Percentiles rank a stretch among this genome's conserved stretches.
Conservation (phyloP, 805 yeast genomes). For the Metschnikowia kunwiensis region DNA sequence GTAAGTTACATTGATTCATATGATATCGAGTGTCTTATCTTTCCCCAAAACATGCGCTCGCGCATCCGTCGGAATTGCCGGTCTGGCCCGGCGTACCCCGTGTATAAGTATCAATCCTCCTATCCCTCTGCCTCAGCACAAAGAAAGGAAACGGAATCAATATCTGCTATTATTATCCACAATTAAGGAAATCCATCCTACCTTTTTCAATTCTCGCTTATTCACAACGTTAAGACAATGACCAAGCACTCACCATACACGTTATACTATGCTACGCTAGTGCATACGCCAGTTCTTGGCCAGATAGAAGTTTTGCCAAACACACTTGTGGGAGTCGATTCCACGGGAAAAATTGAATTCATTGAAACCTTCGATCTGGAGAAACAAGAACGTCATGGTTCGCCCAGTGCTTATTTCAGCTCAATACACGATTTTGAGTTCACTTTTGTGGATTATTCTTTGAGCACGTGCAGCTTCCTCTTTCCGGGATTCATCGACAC, state of each 20-base stretch:
- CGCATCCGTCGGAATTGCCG: slow-evolving; percentile 9
- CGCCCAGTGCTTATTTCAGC: slow-evolving; percentile 21
- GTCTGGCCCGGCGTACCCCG: neutral
- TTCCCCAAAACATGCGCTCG: neutral
- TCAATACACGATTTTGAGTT: neutral
- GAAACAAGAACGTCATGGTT: slow-evolving; percentile 8
- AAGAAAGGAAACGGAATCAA: too few species aligned
- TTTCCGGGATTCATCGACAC: slow-evolving; percentile 51
- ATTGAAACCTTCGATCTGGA: slow-evolving; percentile 20
- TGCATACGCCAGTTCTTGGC: slow-evolving; percentile 66
- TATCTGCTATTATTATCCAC: too few species aligned
- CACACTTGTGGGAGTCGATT: slow-evolving; percentile 63
- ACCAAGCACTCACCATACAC: too few species aligned
- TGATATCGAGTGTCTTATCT: too few species aligned
- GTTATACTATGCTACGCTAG: slow-evolving; percentile 65
- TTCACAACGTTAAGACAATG: too few species aligned
- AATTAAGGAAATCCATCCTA: too few species aligned
- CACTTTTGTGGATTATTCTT: slow-evolving; percentile 26
- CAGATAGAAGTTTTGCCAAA: slow-evolving; percentile 51
- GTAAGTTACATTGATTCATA: too few species aligned
- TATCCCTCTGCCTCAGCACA: too few species aligned
- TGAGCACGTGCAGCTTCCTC: slow-evolving; percentile 51
- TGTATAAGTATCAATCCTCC: neutral
- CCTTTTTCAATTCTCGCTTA: too few species aligned
- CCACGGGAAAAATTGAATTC: slow-evolving; percentile 51